phyloP scores from a whole-genome alignment of 176 grass and related monocot species.

The Rhynchospora tenuis region DNA sequence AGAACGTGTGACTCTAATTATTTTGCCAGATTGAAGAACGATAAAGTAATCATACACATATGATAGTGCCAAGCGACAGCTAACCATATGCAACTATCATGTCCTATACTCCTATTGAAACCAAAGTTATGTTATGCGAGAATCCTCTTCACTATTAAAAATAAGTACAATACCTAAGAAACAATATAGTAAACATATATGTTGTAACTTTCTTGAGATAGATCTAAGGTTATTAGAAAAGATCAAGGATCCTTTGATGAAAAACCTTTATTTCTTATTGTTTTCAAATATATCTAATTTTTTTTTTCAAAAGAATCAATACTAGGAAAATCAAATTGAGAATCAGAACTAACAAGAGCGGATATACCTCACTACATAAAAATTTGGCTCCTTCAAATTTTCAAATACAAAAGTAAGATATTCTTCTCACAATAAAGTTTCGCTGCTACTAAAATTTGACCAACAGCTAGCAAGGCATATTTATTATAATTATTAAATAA shows the following conservation, averaged over 20 bases:
- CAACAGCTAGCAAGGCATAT: background rate
- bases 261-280: background rate
- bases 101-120: background rate
- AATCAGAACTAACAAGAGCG: background rate
- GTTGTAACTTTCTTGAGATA: background rate
- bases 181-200: background rate
- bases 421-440: background rate
- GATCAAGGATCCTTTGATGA: background rate
- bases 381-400: background rate
- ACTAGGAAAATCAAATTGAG: background rate
- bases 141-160: background rate
- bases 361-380: background rate
- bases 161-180: background rate
- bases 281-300: background rate
- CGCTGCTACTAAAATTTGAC: background rate
- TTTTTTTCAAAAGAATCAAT: background rate
- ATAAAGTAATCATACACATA: background rate
- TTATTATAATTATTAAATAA: background rate
- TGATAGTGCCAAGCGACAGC: background rate
- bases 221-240: conserved; percentile 14
- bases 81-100: background rate
- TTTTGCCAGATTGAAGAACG: background rate
- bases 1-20: background rate
- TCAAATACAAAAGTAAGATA: background rate
- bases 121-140: background rate